phyloP scores from a whole-genome alignment of 352 stramenopile genomes.

The Globisporangium orthogonon region DNA sequence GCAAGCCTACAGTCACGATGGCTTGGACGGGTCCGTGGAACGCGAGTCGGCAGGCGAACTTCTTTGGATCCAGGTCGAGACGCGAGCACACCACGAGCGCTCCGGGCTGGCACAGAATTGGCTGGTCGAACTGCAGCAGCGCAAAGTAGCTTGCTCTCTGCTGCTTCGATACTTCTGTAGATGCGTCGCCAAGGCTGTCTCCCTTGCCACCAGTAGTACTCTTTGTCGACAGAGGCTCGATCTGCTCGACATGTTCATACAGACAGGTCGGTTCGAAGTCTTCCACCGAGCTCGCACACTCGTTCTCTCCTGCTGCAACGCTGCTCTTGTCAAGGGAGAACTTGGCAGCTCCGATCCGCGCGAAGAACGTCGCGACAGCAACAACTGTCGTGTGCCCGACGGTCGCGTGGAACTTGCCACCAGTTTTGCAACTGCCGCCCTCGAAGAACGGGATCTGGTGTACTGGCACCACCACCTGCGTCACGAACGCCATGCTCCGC shows the following conservation, averaged over 20 bases:
- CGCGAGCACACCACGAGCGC: conserved; percentile 67
- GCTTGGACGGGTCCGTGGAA: conserved; percentile 55
- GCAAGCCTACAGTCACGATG: conserved; percentile 19
- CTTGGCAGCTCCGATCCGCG: conserved; percentile 10
- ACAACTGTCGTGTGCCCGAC: conserved; percentile 75
- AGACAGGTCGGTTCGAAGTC: conserved; percentile 31
- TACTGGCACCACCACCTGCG: conserved; percentile 48
- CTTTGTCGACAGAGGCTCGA: conserved; percentile 15
- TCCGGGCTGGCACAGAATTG: conserved; percentile 43
- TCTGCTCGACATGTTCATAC: conserved; percentile 38
- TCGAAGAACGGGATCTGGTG: conserved; percentile 57
- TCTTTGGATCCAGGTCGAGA: conserved; percentile 61
- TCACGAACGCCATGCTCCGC: conserved; percentile 36
- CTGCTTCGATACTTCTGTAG: neutral
- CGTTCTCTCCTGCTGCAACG: neutral
- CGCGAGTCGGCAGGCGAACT: conserved; percentile 54
- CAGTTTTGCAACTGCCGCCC: conserved; percentile 37
- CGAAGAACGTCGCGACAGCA: conserved; percentile 59
- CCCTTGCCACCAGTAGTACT: conserved; percentile 3
- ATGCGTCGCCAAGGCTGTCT: neutral
- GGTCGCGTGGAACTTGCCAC: conserved; percentile 65
- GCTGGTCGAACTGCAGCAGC: conserved; percentile 65
- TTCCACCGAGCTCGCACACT: neutral
- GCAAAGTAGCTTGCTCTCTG: conserved; percentile 13
- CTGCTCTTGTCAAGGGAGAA: neutral